These are phyloP conservation scores for Coniella lustricola DNA, from an alignment of 2,329 filamentous ascomycete species.

Conservation along the genomic window DNA sequence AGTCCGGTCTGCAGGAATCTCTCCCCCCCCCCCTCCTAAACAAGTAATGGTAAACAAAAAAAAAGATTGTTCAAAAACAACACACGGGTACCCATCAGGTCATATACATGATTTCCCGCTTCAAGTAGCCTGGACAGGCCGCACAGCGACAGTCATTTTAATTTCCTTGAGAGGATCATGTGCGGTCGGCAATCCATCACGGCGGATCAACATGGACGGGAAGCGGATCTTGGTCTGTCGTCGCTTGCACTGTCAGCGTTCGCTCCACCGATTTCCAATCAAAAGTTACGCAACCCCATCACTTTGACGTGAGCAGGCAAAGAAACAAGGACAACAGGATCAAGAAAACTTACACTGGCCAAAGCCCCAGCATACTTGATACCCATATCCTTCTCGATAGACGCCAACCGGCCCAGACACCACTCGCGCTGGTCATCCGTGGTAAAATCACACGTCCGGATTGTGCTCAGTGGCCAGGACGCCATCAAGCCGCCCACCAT, in stretches of 20 bases:
- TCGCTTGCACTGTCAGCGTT: neutral
- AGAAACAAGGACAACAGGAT: neutral
- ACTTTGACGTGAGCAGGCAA: too few species aligned
- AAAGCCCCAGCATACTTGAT: constrained; percentile 53
- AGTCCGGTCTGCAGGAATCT: too few species aligned
- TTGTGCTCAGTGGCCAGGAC: constrained; percentile 50
- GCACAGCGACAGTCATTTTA: constrained; percentile 3
- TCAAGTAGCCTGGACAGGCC: neutral
- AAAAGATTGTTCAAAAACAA: too few species aligned
- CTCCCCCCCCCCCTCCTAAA: too few species aligned
- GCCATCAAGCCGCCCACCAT: constrained; percentile 52
- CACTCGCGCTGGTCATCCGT: constrained; percentile 52
- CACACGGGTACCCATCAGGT: too few species aligned
- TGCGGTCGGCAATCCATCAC: constrained; percentile 40
- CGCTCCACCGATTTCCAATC: neutral
- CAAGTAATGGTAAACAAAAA: too few species aligned
- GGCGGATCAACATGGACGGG: constrained; percentile 55
- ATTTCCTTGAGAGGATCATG: constrained; percentile 11
- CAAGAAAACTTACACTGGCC: constrained; percentile 33
- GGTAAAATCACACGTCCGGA: constrained; percentile 50
- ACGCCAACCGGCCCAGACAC: constrained; percentile 45
- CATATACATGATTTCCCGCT: too few species aligned
- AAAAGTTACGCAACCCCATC: too few species aligned
- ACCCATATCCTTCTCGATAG: constrained; percentile 48
- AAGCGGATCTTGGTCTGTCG: constrained; percentile 49